Evolutionary conservation across 805 yeast species (phyloP), one percentile per base, ranked within the genome.

Genomic region (Suhomyces kilbournensis): DNA sequence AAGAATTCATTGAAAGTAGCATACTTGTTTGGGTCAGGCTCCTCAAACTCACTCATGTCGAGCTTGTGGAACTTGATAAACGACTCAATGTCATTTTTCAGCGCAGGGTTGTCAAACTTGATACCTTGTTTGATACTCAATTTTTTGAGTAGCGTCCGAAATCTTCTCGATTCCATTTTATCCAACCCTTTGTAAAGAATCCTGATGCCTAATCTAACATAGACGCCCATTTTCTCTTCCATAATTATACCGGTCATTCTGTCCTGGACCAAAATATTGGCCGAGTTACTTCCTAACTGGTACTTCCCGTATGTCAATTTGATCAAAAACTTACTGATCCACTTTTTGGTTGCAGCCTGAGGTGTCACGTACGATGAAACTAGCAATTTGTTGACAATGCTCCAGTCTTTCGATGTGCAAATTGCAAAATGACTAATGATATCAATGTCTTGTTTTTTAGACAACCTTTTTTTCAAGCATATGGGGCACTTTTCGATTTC

Each of bases 241-340:
- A 88, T 69, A n/a, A 93, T 83, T 45, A 89, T 79, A 0, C 99
- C 99, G 0, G 97, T 86, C 15, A 80, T 75, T 55, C 99, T 77
- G 66, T 94, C 97, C 67, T 94, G 98, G 2, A 93, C 97, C 47
- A 94, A 74, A 28, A 94, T 93, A 63, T 93, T 93, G 8, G 97
- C 99, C 46, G 96, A 90, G 64, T 93, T 90, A 40, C 75, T 65
- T 2, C 97, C 97, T 35, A 93, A 70, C 47, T 84, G 83, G 65
- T 91, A 87, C 60, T 87, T 87, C 0, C 99, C 99, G 64, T 90
- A 91, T 0, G 94, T 89, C 46, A 94, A 72, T 63, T 90, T 92
- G 47, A 91, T 86, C 52, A 92, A 72, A 2, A 88, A 80, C 61
- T 88, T 90, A 3, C 92, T 79, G 62, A 88, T 90, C 98, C 98